Base-by-base conservation (phyloP, 345 rosid genomes). In the Excoecaria cochinchinensis region DNA sequence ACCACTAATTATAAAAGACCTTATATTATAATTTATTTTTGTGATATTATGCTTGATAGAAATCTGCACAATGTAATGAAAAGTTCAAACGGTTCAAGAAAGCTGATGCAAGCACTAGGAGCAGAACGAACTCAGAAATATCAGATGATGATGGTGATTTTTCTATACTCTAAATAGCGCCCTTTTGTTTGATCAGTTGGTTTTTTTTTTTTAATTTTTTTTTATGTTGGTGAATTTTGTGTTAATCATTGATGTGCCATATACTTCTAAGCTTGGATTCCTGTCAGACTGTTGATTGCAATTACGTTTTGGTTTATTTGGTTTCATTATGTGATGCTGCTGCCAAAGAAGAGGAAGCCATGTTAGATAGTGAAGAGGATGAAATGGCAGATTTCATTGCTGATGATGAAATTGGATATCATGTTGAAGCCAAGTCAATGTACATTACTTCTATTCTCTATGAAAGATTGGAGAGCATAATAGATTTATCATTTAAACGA, bases 341-440 rank as follows among this genome's bases (percentile, higher is more conserved):
- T 44, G 14, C 69, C 40, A 19, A 59, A 59, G 55, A 59, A 8
- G 44, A 53, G 52, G 69, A 73, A 60, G 56, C 12, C 13, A 21
- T 21, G 44, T 24, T 21, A 13, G 13, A 15, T 24, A 58, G 15
- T 3, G 76, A 73, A 24, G 56, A 44, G 22, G 68, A 73, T 61
- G 76, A 73, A 21, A 60, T 61, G 76, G 57, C 56, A n/a, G 68
- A 73, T 61, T 73, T 73, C 47, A 73, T 73, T 13, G 76, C 22
- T 15, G 19, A 31, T 17, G 69, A 60, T 25, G 76, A 73, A 21
- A n/a, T 47, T 8, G 46, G 48, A 7, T 16, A 63, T 4, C 6
- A 47, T 44, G 39, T 46, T 9, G 59, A 4, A 31, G 59, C 17
- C 9, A 36, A 58, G 4, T 6, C 40, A 24, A 61, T 60, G 77